Evolutionary conservation across 2,329 filamentous ascomycete species (phyloP), one percentile per base, ranked within the genome.

Genomic region (Nectriaceae sp.): DNA sequence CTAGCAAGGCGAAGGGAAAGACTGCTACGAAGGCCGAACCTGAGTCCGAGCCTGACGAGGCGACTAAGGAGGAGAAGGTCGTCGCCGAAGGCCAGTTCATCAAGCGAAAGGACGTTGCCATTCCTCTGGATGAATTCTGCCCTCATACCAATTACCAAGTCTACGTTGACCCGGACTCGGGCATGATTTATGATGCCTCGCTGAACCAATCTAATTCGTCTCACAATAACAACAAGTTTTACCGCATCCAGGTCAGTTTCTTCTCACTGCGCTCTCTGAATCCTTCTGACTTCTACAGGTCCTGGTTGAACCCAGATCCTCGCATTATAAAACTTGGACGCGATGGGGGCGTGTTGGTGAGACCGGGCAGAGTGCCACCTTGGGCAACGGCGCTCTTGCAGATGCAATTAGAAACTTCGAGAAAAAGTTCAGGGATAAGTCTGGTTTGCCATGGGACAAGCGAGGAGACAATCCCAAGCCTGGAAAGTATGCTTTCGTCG

Each of bases 211-310:
- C 89, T 11, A 88, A 90, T 56, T 74, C 88, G 0, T 71, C 74
- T 0, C 69, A 77, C 40, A 94, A 93, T 63, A 88, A 88, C 68
- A 93, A 94, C 68, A 94, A 94, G 57, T 93, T 92, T 66, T 93
- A 92, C 62, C 81, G 83, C 21, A 66, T 91, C 21, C 88, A 93
- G 73, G 74, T 89, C 53, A 61, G 65, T 56, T 22, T 18, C 11
- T 16, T 3, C n/a, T 29, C 21, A 53, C 49, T 38, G 21, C n/a
- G 5, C n/a, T n/a, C 16, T n/a, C 8, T n/a, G 16, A 6, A 10
- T 11, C n/a, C 16, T 16, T 36, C 33, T 36, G 33, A 36, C 16
- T 15, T 36, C 33, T 36, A 15, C 47, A 84, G 67, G 56, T 82
- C 4, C 60, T 82, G 20, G 69, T 70, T 16, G 70, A 71, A 31